Percentiles rank a stretch among this genome's conserved stretches.
Evolutionary conservation across 2,329 filamentous ascomycete species (phyloP).

Genomic region (Arthrobotrys megalospora): DNA sequence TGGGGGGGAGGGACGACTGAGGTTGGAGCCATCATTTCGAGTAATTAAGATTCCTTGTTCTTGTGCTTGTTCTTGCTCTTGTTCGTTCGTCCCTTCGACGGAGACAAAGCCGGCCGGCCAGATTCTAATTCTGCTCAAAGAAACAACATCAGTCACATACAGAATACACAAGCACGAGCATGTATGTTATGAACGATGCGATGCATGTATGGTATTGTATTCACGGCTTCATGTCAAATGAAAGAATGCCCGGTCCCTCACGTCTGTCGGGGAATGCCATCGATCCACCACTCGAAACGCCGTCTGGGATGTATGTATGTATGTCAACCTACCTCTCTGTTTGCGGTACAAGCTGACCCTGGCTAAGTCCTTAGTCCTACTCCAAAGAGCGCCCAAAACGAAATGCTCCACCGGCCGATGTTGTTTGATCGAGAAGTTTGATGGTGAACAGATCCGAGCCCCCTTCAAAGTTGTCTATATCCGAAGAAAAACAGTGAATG

Average conservation of each 20-base stretch:
- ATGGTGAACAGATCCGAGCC: background rate
- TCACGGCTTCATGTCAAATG: background rate
- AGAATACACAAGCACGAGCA: background rate
- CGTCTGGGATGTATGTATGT: background rate
- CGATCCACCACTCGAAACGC: no score
- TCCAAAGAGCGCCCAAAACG: background rate
- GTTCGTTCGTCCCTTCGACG: background rate
- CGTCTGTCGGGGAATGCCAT: conserved; percentile 8
- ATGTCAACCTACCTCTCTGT: conserved; percentile 1
- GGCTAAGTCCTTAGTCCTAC: conserved; percentile 12
- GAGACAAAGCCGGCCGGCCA: conserved; percentile 18
- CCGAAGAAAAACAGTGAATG: background rate
- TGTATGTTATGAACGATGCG: background rate
- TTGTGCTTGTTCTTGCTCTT: background rate
- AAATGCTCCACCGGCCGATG: conserved; percentile 14
- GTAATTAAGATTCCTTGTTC: conserved; percentile 9
- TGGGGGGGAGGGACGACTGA: conserved; percentile 56
- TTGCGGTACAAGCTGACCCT: conserved; percentile 30
- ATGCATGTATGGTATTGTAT: background rate
- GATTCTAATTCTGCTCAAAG: conserved; percentile 14
- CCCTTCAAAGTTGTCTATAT: background rate
- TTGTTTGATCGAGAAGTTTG: conserved; percentile 3
- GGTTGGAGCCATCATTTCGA: conserved; percentile 57
- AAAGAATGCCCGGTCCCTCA: conserved; percentile 8
- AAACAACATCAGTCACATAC: conserved; percentile 13